Evolutionary conservation across 306 rosid species (phyloP).

Genomic region (Malus orientalis): DNA sequence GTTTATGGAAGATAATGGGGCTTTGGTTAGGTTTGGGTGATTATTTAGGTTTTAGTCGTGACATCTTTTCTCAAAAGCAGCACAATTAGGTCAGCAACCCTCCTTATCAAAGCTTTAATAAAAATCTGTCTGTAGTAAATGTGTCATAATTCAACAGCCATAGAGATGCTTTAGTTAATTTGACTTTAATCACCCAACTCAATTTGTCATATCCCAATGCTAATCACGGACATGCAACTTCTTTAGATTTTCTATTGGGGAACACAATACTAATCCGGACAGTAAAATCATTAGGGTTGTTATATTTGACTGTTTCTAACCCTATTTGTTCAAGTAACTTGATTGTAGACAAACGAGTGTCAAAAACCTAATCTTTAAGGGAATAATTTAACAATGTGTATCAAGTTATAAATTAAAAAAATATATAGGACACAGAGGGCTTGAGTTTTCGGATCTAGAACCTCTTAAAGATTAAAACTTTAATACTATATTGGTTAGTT

Average conservation of each 20-base stretch:
- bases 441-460: neutral
- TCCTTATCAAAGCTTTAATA: neutral
- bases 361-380: neutral
- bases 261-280: neutral
- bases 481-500: too few relatives aligned
- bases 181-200: constrained; percentile 20
- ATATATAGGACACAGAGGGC: neutral
- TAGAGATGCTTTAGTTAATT: constrained; percentile 7
- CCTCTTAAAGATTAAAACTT: too few relatives aligned
- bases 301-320: neutral
- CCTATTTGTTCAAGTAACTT: neutral
- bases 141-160: constrained; percentile 19
- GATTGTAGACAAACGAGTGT: neutral
- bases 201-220: neutral
- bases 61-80: neutral
- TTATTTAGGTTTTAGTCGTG: neutral
- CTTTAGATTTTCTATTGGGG: neutral
- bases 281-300: constrained; percentile 17
- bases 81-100: constrained; percentile 22
- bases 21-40: neutral
- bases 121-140: constrained; percentile 14
- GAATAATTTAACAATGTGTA: neutral
- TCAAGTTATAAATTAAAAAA: neutral
- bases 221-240: constrained; percentile 1
- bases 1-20: neutral